These are phyloP conservation scores for Aechmea fasciata DNA, from an alignment of 176 grass and related monocot genomes.

Conservation along the genomic window DNA sequence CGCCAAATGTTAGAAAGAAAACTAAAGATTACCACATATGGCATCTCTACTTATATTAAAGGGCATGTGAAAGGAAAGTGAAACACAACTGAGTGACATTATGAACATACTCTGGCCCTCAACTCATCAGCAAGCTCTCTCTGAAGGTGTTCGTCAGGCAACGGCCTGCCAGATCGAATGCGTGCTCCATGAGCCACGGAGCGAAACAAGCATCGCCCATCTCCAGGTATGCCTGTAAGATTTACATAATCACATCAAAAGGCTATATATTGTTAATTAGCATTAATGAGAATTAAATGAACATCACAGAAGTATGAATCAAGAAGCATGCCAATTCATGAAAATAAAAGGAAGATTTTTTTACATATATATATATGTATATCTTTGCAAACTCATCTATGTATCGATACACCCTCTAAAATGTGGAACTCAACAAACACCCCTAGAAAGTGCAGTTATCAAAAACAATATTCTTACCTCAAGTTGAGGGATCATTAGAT, in stretches of 20 bases:
- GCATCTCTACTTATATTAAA: background rate
- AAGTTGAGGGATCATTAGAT: no score
- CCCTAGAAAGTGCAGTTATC: no score
- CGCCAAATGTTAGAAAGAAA: no score
- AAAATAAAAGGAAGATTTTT: background rate
- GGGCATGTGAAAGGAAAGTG: background rate
- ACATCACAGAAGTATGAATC: background rate
- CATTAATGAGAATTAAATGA: background rate
- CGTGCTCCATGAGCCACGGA: constrained; percentile 74
- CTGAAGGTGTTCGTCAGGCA: constrained; percentile 62
- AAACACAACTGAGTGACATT: background rate
- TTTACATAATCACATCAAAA: constrained; percentile 23
- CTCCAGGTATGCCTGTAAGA: constrained; percentile 68
- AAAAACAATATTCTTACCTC: no score
- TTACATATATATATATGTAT: no score
- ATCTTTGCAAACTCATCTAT: no score
- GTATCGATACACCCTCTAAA: no score
- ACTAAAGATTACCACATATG: background rate
- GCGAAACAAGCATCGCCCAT: constrained; percentile 79
- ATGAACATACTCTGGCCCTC: constrained; percentile 46
- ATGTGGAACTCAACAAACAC: no score
- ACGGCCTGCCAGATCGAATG: constrained; percentile 32
- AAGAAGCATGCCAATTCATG: background rate
- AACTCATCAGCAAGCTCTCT: constrained; percentile 79
- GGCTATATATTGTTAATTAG: background rate